A percentile compares a stretch with the other conserved stretches of the same genome.
These are phyloP conservation scores for Phycomyces blakesleeanus DNA, from an alignment of 192 early-diverging fungal genomes.

Conservation along the genomic window DNA sequence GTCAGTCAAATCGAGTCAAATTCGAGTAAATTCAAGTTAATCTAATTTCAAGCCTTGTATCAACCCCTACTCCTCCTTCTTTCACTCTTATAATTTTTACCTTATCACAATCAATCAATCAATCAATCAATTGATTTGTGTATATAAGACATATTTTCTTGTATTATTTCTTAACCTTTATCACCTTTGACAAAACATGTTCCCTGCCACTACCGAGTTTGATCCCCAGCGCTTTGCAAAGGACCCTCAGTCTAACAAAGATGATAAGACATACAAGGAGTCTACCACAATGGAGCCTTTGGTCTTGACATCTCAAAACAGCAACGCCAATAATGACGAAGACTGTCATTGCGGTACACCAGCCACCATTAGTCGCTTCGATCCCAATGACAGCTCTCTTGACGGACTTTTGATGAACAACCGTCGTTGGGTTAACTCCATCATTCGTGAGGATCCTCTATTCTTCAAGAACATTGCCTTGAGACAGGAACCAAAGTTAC, in stretches of 20 bases:
- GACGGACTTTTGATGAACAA: slow-evolving; percentile 50
- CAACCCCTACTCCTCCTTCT: too few relatives aligned
- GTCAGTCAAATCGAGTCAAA: too few relatives aligned
- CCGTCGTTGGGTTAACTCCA: slow-evolving; percentile 56
- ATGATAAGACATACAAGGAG: background rate
- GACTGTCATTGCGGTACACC: background rate
- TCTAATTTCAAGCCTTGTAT: too few relatives aligned
- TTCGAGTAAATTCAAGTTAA: too few relatives aligned
- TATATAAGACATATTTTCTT: too few relatives aligned
- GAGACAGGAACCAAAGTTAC: slow-evolving; percentile 77
- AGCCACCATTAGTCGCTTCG: slow-evolving; percentile 22
- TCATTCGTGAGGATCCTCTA: slow-evolving; percentile 54
- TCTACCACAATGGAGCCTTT: background rate
- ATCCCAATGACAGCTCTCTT: slow-evolving; percentile 19
- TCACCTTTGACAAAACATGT: too few relatives aligned
- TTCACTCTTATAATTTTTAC: too few relatives aligned
- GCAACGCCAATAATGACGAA: background rate
- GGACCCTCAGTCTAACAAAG: background rate
- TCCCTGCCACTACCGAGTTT: background rate
- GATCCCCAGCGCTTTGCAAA: background rate
- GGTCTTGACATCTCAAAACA: slow-evolving; percentile 6
- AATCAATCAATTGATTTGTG: too few relatives aligned
- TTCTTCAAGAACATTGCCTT: slow-evolving; percentile 71
- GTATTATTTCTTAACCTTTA: too few relatives aligned
- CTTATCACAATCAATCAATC: too few relatives aligned